Conservation (phyloP, 2,329 filamentous ascomycete species). For the Metarhizium robertsii region DNA sequence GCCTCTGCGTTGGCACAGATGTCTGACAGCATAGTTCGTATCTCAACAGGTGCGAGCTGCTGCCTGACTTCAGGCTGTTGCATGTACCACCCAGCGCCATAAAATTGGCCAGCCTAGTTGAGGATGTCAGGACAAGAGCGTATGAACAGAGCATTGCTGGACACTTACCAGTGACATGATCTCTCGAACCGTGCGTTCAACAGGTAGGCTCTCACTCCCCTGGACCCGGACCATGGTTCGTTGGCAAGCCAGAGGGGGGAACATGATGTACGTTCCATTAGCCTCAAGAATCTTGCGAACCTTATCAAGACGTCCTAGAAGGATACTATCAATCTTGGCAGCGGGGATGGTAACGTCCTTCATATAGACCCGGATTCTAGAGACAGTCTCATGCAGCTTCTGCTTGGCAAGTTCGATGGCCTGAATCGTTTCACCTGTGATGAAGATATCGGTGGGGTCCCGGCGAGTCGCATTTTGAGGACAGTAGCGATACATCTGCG, state of each 20-base stretch:
- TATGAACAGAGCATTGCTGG: background rate
- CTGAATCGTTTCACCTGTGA: slow-evolving; percentile 80
- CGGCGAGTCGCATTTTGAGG: slow-evolving; percentile 73
- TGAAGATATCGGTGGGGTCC: slow-evolving; percentile 84
- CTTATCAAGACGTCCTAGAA: slow-evolving; percentile 87
- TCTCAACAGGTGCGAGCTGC: slow-evolving; percentile 58
- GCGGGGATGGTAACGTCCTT: slow-evolving; percentile 88
- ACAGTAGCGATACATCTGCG: slow-evolving; percentile 81
- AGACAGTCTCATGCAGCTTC: slow-evolving; percentile 78
- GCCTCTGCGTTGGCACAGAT: slow-evolving; percentile 95
- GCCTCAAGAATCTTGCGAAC: slow-evolving; percentile 96
- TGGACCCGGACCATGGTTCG: slow-evolving; percentile 82
- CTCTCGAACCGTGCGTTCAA: slow-evolving; percentile 89
- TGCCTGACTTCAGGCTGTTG: slow-evolving; percentile 61
- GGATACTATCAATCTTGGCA: slow-evolving; percentile 89
- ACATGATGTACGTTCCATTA: slow-evolving; percentile 90
- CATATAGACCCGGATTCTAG: slow-evolving; percentile 71
- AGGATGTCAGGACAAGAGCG: slow-evolving; percentile 8
- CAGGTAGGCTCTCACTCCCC: slow-evolving; percentile 84
- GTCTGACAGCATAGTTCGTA: slow-evolving; percentile 84
- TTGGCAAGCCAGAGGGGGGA: slow-evolving; percentile 79
- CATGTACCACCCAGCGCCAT: slow-evolving; percentile 94
- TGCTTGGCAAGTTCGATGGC: slow-evolving; percentile 83
- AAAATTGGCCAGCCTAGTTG: slow-evolving; percentile 82
- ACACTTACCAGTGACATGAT: slow-evolving; percentile 79